Evolutionary conservation across 176 grass and related monocot genomes (phyloP).

Genomic region (Eremochloa ophiuroides): DNA sequence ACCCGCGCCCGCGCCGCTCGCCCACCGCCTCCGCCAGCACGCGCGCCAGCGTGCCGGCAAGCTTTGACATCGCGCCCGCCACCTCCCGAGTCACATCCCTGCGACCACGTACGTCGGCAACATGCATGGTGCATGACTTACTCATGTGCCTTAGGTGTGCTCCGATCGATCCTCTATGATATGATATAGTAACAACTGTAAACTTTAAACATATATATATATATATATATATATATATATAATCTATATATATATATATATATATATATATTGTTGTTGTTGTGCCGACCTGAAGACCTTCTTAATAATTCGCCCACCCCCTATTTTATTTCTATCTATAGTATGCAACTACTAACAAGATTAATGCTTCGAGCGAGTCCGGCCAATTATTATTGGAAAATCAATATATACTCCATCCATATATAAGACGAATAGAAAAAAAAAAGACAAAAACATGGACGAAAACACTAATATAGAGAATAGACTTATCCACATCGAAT

Average conservation of each 20-base stretch:
- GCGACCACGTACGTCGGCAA: no score
- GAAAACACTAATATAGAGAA: no score
- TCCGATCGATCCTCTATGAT: no score
- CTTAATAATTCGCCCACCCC: neutral
- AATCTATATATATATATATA: no score
- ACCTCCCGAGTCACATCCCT: slow-evolving; percentile 65
- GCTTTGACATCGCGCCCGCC: slow-evolving; percentile 50
- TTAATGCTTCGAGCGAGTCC: neutral
- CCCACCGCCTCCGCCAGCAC: slow-evolving; percentile 40
- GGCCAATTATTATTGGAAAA: neutral
- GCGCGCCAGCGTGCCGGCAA: slow-evolving; percentile 51
- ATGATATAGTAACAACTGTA: no score
- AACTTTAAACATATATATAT: no score
- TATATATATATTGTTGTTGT: no score
- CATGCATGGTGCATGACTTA: no score
- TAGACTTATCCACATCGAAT: no score
- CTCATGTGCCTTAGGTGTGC: no score
- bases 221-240: no score
- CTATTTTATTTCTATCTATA: neutral
- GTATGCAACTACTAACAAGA: slow-evolving; percentile 6
- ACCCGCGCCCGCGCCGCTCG: neutral
- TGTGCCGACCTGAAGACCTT: slow-evolving; percentile 14
- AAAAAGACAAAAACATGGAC: neutral
- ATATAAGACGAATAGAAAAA: neutral
- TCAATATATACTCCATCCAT: neutral